phyloP scores from a whole-genome alignment of 108 stramenopile species.

The Conticribra guillardii region DNA sequence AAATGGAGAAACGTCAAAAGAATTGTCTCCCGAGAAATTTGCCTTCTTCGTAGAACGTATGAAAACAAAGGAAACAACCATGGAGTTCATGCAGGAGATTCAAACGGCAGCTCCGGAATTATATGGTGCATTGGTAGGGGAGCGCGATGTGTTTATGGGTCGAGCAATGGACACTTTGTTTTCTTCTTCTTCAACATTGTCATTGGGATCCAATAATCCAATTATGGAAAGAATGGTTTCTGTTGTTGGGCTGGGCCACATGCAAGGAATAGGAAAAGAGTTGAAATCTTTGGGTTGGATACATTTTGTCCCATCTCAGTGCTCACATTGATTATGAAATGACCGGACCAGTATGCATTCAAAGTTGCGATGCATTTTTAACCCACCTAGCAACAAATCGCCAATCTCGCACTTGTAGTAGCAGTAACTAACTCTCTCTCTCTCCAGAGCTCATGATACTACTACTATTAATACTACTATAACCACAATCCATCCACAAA shows the following conservation, averaged over 20 bases:
- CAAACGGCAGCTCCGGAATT: conserved; percentile 63
- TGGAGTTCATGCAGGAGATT: conserved; percentile 59
- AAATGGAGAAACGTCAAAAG: conserved; percentile 9
- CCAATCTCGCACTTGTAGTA: too few species aligned
- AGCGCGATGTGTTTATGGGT: conserved; percentile 85
- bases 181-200: conserved; percentile 17
- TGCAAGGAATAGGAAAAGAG: conserved; percentile 72
- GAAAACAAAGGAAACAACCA: conserved; percentile 64
- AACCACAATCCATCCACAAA: background rate
- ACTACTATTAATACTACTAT: too few species aligned
- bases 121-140: conserved; percentile 72
- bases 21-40: conserved; percentile 51
- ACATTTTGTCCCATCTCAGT: conserved; percentile 11
- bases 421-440: too few species aligned
- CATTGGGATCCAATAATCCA: background rate
- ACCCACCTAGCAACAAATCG: too few species aligned
- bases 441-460: background rate
- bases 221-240: conserved; percentile 61
- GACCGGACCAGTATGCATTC: too few species aligned
- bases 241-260: conserved; percentile 78
- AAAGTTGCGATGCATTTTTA: too few species aligned
- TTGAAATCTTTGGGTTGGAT: conserved; percentile 66
- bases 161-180: conserved; percentile 61
- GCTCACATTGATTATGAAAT: too few species aligned
- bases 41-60: conserved; percentile 65